Evolutionary conservation across 2,329 filamentous ascomycete genomes (phyloP), one percentile per base, ranked within the genome.

Genomic region (Aspergillus cejpii): DNA sequence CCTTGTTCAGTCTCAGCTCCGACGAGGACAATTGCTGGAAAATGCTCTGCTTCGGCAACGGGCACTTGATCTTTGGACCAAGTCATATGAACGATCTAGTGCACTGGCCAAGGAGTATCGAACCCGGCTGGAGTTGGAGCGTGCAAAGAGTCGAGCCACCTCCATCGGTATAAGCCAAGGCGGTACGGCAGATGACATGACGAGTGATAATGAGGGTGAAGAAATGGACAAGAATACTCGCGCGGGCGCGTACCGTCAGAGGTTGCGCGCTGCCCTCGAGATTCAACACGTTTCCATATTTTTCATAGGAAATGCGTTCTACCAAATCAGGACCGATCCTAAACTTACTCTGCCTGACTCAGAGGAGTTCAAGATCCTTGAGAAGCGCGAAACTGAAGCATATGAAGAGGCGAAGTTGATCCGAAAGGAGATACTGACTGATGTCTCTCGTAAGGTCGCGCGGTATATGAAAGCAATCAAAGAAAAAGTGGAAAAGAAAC

Each of bases 261-360:
- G 81, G 34, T 71, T 96, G 17, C 82, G 88, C 7, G 76, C 74
- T 15, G 82, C 86, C 2, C 71, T 95, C 14, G 88, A 94, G 60
- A 66, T 94, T 34, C 78, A 91, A 49, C 91, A 96, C 62, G 81
- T 84, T 52, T 87, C 84, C 23, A 75, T 80, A 1, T 96, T 96
- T 68, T 95, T 94, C 60, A 83, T 83, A 20, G 88, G 84, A 11
- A 95, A 89, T 54, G 84, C 83, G 0, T 83, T 83, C 54, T 96
- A 82, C 59, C 87, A 95, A 59, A 85, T 94, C 49, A 92, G 90
- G 59, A 78, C 80, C 0, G 79, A 90, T 44, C 64, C 77, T 36
- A 73, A 78, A 1, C 69, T 83, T 55, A 88, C 83, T 0, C 61
- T 71, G 17, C 79, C 83, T 1, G 80, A 81, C 4, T 87, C 85